Evolutionary conservation across 2,329 filamentous ascomycete genomes (phyloP), one percentile per base, ranked within the genome.

Genomic region (Nothomitra cinnamomea): DNA sequence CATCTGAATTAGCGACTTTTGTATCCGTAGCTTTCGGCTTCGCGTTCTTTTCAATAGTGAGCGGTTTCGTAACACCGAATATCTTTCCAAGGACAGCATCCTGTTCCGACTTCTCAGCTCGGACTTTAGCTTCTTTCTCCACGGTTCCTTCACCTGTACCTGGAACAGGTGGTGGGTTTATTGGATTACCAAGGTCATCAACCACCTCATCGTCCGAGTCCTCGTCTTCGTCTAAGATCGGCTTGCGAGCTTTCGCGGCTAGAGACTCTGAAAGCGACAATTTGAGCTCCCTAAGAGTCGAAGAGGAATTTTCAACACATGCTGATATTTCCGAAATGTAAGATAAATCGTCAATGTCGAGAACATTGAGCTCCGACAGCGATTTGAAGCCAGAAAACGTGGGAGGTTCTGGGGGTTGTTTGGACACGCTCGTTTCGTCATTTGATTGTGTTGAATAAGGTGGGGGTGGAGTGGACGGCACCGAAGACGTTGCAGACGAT

Each of bases 261-360:
- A 81, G 64, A 2, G 58, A 56, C 35, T 75, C 69, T 0, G 79
- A 82, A 55, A 83, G 73, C 3, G 79, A 82, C 13, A 83, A 63
- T 51, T 74, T 71, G 24, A 83, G 64, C 47, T 74, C 71, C 21
- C 67, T 72, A 21, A 83, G 66, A 0, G 76, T 77, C 1, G 72
- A 68, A 1, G 73, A 69, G 1, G 74, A 81, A 57, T 75, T 75
- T 10, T 67, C 68, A 22, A 83, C 65, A 59, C 77, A 80, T 3
- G 68, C 60, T 56, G 72, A 74, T 56, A 83, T 68, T 62, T 82
- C 79, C 1, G 69, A 62, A 12, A 80, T 60, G 32, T 77, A 67
- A 35, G 79, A 75, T 3, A 80, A 66, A 25, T 66, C 71, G 56
- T 82, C 79, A 52, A 83, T 80, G 57, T 83, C 79, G 35, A 82